These are phyloP conservation scores for Tulasnella sp. DNA, from an alignment of 768 basidiomycete genomes.

Conservation along the genomic window DNA sequence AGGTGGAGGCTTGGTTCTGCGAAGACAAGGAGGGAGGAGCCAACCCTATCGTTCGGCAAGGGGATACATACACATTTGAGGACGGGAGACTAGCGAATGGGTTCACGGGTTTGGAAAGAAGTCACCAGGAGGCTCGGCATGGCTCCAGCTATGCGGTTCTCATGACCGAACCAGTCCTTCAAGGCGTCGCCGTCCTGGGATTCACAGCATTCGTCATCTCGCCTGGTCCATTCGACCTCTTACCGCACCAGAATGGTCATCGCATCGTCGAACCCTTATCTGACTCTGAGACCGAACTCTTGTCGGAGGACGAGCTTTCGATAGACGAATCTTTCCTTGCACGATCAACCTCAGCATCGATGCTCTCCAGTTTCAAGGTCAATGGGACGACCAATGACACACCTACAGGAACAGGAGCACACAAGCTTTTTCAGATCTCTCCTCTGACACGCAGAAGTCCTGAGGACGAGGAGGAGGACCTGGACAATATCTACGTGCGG, in stretches of 20 bases:
- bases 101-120: neutral
- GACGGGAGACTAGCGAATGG: neutral
- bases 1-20: slow-evolving; percentile 13
- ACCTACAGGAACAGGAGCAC: neutral
- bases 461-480: slow-evolving; percentile 31
- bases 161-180: slow-evolving; percentile 59
- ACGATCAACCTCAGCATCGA: slow-evolving; percentile 32
- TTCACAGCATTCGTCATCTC: slow-evolving; percentile 45
- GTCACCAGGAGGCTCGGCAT: neutral
- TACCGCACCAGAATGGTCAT: neutral
- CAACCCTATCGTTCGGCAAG: slow-evolving; percentile 14
- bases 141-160: slow-evolving; percentile 32
- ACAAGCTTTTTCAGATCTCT: slow-evolving; percentile 6
- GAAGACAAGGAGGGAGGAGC: neutral
- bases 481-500: slow-evolving; percentile 48
- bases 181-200: slow-evolving; percentile 45
- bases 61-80: slow-evolving; percentile 2
- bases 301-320: no score
- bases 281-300: neutral
- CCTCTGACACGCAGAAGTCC: slow-evolving; percentile 19
- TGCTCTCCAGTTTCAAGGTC: slow-evolving; percentile 21
- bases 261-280: neutral
- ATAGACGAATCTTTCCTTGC: slow-evolving; percentile 66
- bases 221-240: slow-evolving; percentile 20
- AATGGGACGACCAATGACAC: neutral